Evolutionary conservation across 768 basidiomycete genomes (phyloP), one percentile per base, ranked within the genome.

Genomic region (Mrakia gelida): DNA sequence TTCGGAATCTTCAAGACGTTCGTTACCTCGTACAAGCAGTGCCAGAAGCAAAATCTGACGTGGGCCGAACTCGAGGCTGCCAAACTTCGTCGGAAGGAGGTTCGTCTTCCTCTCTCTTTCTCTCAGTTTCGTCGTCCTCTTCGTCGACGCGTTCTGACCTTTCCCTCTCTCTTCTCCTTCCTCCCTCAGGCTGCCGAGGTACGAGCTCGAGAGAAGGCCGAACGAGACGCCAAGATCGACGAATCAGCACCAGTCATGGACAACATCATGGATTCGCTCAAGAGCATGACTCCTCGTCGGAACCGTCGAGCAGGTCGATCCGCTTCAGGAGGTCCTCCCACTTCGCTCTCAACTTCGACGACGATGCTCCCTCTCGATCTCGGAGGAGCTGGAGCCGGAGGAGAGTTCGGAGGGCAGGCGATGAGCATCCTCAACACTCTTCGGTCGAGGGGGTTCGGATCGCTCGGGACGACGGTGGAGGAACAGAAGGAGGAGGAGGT

Each of bases 1-100:
- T 99, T 94, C 85, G 94, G 90, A 18, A 91, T 96, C 81, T 98
- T 98, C 89, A 95, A 97, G 86, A 97, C 93, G 2, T 99, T 99
- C 81, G 89, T 95, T 38, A 95, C 91, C 0, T 96, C 95, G 2
- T 99, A 95, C 85, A 76, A 76, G 74, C 78, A 79, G 63, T 79
- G 78, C 23, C 78, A 79, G 34, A 75, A 79, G 78, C 78, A 79
- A n/a, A 79, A 79, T 43, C 34, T 79, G n/a, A 52, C 74, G 0
- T 79, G 71, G 68, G 78, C 78, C 28, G 78, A 79, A 30, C 34
- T 75, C 32, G 74, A 79, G 68, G 78, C 74, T 6, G 68, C 70
- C 2, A 76, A 75, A 56, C 43, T 38, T 32, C 54, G 78, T 23
- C 67, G 78, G 16, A 79, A 79, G 54, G 65, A 75, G 74, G 77